A percentile compares a stretch with the other conserved stretches of the same genome.
Conservation (phyloP, 345 rosid species). For the Populus alba region DNA sequence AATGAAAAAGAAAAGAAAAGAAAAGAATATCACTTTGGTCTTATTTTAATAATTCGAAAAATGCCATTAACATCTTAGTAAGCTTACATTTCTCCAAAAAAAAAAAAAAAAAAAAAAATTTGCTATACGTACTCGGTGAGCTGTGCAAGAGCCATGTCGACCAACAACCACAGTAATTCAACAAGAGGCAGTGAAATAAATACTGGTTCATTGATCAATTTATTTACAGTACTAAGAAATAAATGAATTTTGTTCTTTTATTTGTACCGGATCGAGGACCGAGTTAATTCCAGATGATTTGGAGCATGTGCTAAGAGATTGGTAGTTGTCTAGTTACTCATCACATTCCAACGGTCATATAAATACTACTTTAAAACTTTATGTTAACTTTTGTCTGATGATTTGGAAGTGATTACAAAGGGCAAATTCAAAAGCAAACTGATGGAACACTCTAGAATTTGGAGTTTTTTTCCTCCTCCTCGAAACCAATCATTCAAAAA, state of each 20-base stretch:
- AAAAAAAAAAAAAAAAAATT: too few relatives aligned
- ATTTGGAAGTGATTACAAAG: not conserved
- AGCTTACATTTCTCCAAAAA: not conserved
- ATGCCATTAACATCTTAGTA: not conserved
- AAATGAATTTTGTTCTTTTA: not conserved
- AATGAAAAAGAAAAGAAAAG: not conserved
- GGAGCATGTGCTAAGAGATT: not conserved
- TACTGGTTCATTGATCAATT: too few relatives aligned
- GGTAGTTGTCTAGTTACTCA: not conserved
- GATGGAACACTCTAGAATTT: not conserved
- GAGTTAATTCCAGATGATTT: not conserved
- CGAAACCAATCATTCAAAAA: too few relatives aligned
- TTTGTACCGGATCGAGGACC: not conserved
- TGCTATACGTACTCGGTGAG: not conserved
- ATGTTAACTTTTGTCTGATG: not conserved
- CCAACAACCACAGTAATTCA: not conserved
- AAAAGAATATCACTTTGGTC: not conserved
- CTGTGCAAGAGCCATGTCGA: not conserved
- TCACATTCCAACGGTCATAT: not conserved
- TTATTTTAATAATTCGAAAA: not conserved
- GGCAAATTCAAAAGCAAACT: not conserved
- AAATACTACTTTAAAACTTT: too few relatives aligned
- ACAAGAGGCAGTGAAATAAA: not conserved
- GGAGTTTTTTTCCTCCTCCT: not conserved
- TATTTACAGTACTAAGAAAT: too few relatives aligned